Conservation (phyloP, 768 basidiomycete species). For the Lepiota venenata region DNA sequence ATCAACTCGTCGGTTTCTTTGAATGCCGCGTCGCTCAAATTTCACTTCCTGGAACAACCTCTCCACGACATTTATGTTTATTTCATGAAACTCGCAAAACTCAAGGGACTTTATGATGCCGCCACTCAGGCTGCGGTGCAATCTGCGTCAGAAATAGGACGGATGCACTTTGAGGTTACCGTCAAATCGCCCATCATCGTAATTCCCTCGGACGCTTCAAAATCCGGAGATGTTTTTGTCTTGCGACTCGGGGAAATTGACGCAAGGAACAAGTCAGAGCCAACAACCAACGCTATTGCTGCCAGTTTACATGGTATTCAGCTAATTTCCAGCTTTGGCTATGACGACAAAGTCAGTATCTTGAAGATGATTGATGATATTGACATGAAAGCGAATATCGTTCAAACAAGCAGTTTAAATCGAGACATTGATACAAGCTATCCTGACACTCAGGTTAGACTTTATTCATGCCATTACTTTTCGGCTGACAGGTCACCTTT, state of each 20-base stretch:
- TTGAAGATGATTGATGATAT: constrained; percentile 95
- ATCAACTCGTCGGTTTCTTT: constrained; percentile 80
- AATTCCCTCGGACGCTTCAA: constrained; percentile 68
- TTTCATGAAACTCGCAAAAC: constrained; percentile 77
- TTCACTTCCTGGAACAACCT: constrained; percentile 89
- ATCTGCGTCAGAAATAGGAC: constrained; percentile 86
- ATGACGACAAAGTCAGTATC: constrained; percentile 41
- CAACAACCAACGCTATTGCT: constrained; percentile 51
- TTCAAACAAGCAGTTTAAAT: constrained; percentile 58
- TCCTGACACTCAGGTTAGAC: constrained; percentile 74
- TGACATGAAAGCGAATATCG: constrained; percentile 62
- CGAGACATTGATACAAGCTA: constrained; percentile 43
- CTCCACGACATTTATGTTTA: constrained; percentile 87
- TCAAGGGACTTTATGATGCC: constrained; percentile 93
- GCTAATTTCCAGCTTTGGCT: constrained; percentile 65
- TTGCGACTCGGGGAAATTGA: constrained; percentile 87
- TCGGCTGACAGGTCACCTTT: background rate
- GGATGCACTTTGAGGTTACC: constrained; percentile 89
- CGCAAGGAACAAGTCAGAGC: constrained; percentile 73
- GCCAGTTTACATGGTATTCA: constrained; percentile 85
- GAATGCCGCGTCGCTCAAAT: constrained; percentile 83
- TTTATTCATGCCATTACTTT: background rate
- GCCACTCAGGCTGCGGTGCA: constrained; percentile 93
- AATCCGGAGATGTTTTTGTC: constrained; percentile 65
- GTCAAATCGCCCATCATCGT: constrained; percentile 91